Evolutionary conservation across 1,284 basidiomycete species (phyloP), one percentile per base, ranked within the genome.

Genomic region (Athelia sp.): DNA sequence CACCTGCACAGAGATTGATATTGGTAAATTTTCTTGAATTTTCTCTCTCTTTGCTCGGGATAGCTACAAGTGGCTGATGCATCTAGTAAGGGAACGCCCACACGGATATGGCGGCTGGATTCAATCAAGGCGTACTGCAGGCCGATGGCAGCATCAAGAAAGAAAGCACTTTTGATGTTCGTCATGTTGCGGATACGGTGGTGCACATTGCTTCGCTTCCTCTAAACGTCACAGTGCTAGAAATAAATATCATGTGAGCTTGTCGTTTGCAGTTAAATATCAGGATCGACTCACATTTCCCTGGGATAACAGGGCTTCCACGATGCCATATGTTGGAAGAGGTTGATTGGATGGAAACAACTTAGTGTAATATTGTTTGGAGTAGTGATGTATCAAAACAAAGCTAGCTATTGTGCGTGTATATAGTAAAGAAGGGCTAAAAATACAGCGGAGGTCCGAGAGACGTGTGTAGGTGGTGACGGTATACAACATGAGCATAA

Each of bases 1-100:
- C 52, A 78, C 87, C 3, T 83, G 81, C 58, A 87, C 86, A 0
- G 86, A 92, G 61, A 79, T 93, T 43, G 88, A 93, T 60, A 88
- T 93, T 43, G 90, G 87, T 82, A 51, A 29, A 62, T 47, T 35
- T 32, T 15, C 34, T 35, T 31, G 13, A 29, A 29, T 4, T 36
- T n/a, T 42, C 48, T 47, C 49, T 52, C 48, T 22, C 54, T 45
- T 22, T 22, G 14, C 11, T 50, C 17, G 15, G 22, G 11, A 4
- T 18, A 21, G 13, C 26, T 43, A 13, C 22, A 8, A 43, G 24
- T 34, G 11, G 38, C 47, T 26, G 1, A 26, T 9, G 29, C 44
- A 13, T 29, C 13, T 29, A 13, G 6, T 10, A 52, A 85, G 84
- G 87, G 11, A 90, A 90, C 60, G 86, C 87, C 2, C 68, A 68